Conservation (phyloP, 768 basidiomycete genomes). For the Tephrocybe sp. region DNA sequence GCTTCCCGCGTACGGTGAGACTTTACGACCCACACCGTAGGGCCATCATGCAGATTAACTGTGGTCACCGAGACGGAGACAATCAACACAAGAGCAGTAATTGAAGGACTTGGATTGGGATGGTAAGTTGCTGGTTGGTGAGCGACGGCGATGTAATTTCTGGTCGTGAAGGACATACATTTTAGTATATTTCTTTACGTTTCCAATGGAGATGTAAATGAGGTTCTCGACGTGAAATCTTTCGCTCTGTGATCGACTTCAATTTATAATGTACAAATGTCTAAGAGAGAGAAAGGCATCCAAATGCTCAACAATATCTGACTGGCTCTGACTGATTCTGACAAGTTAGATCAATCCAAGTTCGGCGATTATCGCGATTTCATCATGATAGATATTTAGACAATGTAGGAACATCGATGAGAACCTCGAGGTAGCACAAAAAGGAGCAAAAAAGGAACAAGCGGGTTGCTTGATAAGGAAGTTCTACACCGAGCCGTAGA, state of each 20-base stretch:
- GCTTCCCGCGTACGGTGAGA: background rate
- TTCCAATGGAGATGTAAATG: background rate
- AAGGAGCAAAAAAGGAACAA: no score
- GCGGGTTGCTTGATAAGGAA: no score
- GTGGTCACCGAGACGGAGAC: background rate
- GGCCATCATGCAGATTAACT: background rate
- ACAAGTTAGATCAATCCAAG: no score
- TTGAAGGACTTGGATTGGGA: background rate
- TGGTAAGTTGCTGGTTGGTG: background rate
- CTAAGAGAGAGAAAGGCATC: no score
- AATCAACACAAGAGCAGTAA: background rate
- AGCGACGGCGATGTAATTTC: background rate
- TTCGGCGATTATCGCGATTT: background rate
- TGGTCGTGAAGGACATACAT: slow-evolving; percentile 1
- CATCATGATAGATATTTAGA: background rate
- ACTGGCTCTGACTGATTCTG: no score
- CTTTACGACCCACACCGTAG: no score
- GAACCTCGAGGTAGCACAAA: background rate
- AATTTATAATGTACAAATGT: no score
- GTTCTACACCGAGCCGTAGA: no score
- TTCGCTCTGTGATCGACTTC: no score
- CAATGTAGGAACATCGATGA: no score
- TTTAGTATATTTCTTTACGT: background rate
- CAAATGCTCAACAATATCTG: no score
- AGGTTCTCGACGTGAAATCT: no score